These are phyloP conservation scores for Cryptococcus sp. DNA, from an alignment of 1,284 basidiomycete genomes.

Conservation along the genomic window DNA sequence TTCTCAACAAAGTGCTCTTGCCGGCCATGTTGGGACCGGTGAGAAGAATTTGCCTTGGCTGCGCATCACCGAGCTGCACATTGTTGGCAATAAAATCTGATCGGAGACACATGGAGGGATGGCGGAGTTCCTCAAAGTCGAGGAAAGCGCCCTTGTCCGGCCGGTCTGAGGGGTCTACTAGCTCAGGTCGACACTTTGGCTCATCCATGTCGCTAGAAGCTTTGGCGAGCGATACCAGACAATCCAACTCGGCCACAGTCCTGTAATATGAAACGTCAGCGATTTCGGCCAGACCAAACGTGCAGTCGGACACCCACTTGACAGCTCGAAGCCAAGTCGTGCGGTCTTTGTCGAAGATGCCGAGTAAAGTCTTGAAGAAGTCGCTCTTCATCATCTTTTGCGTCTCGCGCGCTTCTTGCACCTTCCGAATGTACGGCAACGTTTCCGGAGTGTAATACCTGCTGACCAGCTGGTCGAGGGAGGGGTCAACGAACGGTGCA, in stretches of 20 bases:
- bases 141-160: constrained; percentile 70
- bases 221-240: constrained; percentile 88
- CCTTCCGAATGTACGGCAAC: constrained; percentile 66
- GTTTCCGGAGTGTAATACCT: constrained; percentile 78
- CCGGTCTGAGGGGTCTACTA: constrained; percentile 64
- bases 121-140: constrained; percentile 78
- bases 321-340: constrained; percentile 74
- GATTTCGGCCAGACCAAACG: not conserved
- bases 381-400: constrained; percentile 73
- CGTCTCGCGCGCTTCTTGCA: constrained; percentile 91
- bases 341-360: constrained; percentile 83
- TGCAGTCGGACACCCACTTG: constrained; percentile 28
- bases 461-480: constrained; percentile 59
- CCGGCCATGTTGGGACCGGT: constrained; percentile 87
- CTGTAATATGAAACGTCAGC: constrained; percentile 44
- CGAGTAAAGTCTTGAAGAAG: constrained; percentile 77
- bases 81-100: constrained; percentile 92
- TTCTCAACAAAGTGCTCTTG: constrained; percentile 83
- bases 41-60: constrained; percentile 62
- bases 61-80: constrained; percentile 69
- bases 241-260: constrained; percentile 85
- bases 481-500: too few relatives aligned
- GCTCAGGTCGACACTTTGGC: constrained; percentile 85
- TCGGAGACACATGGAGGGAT: constrained; percentile 76
- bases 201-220: constrained; percentile 86